Evolutionary conservation across 768 basidiomycete species (phyloP).

Genomic region (Serendipita sp.): DNA sequence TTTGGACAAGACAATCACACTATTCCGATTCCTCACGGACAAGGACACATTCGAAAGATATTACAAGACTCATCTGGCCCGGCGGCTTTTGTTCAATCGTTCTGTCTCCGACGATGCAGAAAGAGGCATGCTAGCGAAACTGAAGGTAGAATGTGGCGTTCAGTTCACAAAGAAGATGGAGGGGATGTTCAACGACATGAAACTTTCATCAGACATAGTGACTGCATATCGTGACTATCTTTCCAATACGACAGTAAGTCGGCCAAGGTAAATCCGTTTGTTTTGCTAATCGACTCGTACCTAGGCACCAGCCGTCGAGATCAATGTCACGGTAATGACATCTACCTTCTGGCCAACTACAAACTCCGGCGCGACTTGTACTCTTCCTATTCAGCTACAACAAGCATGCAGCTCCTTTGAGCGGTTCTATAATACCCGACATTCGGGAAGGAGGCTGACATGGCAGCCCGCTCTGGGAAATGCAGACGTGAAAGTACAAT

Average conservation of each 20-base stretch:
- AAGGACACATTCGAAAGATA: constrained; percentile 97
- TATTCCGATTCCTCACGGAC: constrained; percentile 86
- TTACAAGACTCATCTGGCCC: constrained; percentile 91
- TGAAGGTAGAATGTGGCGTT: constrained; percentile 90
- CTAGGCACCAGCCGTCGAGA: constrained; percentile 60
- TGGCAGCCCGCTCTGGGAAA: constrained; percentile 87
- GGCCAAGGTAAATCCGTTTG: constrained; percentile 3
- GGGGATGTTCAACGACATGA: constrained; percentile 98
- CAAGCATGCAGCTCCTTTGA: constrained; percentile 65
- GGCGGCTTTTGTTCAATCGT: constrained; percentile 70
- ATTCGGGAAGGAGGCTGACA: constrained; percentile 76
- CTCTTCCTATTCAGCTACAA: constrained; percentile 46
- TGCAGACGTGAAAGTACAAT: constrained; percentile 71
- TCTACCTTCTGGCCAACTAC: constrained; percentile 93
- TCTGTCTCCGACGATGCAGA: constrained; percentile 97
- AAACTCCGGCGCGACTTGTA: constrained; percentile 43
- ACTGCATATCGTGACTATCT: constrained; percentile 51
- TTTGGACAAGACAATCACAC: constrained; percentile 87
- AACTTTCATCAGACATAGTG: constrained; percentile 68
- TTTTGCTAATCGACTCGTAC: background rate
- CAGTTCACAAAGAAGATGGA: constrained; percentile 97
- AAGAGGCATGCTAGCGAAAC: constrained; percentile 88
- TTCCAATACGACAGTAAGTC: constrained; percentile 41
- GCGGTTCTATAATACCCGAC: constrained; percentile 73
- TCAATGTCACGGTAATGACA: constrained; percentile 86